Conservation (phyloP, 2,329 filamentous ascomycete genomes). For the Tolypocladium nubicola region DNA sequence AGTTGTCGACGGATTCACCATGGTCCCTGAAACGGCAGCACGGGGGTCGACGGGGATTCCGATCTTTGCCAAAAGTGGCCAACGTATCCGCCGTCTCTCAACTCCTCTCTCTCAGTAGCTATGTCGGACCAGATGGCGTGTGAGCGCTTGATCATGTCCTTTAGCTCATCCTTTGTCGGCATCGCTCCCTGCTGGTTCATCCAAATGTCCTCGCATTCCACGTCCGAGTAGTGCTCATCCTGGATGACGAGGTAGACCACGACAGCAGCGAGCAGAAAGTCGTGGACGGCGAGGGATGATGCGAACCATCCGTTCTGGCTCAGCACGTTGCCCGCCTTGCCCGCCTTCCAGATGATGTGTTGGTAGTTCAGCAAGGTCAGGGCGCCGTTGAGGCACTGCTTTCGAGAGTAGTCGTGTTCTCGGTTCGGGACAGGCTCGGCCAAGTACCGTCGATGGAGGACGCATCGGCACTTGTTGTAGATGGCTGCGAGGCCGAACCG, state of each 20-base stretch:
- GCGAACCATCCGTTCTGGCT: conserved; percentile 45
- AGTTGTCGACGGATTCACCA: neutral
- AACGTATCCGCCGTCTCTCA: conserved; percentile 35
- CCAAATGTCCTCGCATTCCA: conserved; percentile 22
- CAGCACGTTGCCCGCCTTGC: conserved; percentile 42
- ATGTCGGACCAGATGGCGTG: conserved; percentile 33
- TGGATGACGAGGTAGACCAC: conserved; percentile 44
- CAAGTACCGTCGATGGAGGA: conserved; percentile 44
- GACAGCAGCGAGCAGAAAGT: conserved; percentile 52
- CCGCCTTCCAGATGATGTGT: conserved; percentile 33
- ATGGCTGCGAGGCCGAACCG: conserved; percentile 40
- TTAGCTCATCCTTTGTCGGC: conserved; percentile 27
- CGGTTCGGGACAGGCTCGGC: conserved; percentile 26
- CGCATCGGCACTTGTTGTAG: conserved; percentile 44
- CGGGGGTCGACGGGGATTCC: conserved; percentile 11
- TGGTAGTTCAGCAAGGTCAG: conserved; percentile 37
- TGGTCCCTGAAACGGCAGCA: neutral
- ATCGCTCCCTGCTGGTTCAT: conserved; percentile 17
- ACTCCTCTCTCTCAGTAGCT: conserved; percentile 23
- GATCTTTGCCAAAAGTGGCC: conserved; percentile 32
- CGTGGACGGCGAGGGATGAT: conserved; percentile 45
- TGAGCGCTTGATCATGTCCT: conserved; percentile 29
- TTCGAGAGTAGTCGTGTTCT: conserved; percentile 42
- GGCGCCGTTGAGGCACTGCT: conserved; percentile 38
- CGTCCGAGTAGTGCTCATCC: conserved; percentile 28